Evolutionary conservation across 1,284 basidiomycete genomes (phyloP).

Genomic region (Testicularia cyperi): DNA sequence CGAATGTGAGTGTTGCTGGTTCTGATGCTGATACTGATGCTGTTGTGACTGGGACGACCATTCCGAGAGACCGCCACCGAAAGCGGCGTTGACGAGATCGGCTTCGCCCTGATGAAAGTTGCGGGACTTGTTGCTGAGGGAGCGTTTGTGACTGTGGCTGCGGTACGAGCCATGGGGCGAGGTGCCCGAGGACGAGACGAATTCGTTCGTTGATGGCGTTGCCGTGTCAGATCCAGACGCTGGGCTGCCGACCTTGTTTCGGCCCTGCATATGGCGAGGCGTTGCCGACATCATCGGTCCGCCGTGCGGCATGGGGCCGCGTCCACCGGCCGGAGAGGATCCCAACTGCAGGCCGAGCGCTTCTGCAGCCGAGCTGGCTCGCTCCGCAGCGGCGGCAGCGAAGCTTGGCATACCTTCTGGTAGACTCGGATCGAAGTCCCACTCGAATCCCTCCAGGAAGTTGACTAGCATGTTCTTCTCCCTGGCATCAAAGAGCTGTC

Average conservation of each 20-base stretch:
- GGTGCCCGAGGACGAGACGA: slow-evolving; percentile 32
- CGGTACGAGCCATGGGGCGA: slow-evolving; percentile 28
- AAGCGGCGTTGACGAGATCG: slow-evolving; percentile 34
- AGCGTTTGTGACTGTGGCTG: slow-evolving; percentile 14
- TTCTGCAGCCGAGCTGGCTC: slow-evolving; percentile 24
- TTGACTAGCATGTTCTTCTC: slow-evolving; percentile 44
- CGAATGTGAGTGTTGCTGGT: too few relatives aligned
- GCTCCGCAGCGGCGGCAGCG: slow-evolving; percentile 42
- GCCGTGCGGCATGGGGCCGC: slow-evolving; percentile 25
- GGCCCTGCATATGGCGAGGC: slow-evolving; percentile 23
- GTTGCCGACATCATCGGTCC: slow-evolving; percentile 17
- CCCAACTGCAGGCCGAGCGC: slow-evolving; percentile 24
- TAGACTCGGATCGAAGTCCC: slow-evolving; percentile 51
- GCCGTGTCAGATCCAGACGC: slow-evolving; percentile 35
- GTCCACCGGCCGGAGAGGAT: slow-evolving; percentile 9
- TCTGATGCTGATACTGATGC: slow-evolving; percentile 9
- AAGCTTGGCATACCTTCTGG: slow-evolving; percentile 53
- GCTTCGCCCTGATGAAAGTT: slow-evolving; percentile 30
- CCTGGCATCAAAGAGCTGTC: slow-evolving; percentile 42
- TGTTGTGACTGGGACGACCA: slow-evolving; percentile 9
- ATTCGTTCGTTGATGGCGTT: too few relatives aligned
- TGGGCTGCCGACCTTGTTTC: slow-evolving; percentile 4
- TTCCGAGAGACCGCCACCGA: slow-evolving; percentile 25
- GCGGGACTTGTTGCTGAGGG: slow-evolving; percentile 26
- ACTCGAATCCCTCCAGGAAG: slow-evolving; percentile 53